Percentiles rank a stretch among this genome's conserved stretches.
Conservation (phyloP, 2,329 filamentous ascomycete genomes). For the Thielaviopsis populi region DNA sequence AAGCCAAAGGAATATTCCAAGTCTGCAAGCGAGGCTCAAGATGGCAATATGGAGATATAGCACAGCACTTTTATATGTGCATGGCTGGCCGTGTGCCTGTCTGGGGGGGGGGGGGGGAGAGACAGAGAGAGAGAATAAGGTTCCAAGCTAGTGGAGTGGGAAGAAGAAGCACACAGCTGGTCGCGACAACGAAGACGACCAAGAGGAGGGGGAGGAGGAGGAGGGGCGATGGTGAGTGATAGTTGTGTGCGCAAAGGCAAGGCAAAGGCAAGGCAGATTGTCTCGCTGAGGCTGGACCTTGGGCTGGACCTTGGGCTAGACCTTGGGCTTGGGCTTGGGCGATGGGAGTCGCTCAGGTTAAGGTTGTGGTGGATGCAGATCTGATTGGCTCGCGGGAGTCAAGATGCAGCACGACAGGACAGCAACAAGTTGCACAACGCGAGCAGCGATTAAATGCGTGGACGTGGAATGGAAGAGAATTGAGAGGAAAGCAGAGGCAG, state of each 20-base stretch:
- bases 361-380: no score
- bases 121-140: background rate
- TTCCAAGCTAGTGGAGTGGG: constrained; percentile 1
- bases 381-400: no score
- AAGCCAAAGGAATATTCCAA: constrained; percentile 5
- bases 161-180: background rate
- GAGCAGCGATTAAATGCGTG: background rate
- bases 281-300: no score
- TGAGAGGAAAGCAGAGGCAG: no score
- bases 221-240: background rate
- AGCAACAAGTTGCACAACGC: background rate
- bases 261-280: no score
- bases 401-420: no score
- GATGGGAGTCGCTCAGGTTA: no score
- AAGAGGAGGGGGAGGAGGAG: background rate
- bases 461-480: background rate
- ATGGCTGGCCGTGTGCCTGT: background rate
- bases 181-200: background rate
- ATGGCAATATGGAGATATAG: constrained; percentile 5
- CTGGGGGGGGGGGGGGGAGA: no score
- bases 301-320: no score
- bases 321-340: no score
- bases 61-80: background rate
- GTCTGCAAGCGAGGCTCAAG: constrained; percentile 6
- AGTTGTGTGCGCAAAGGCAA: background rate